These are phyloP conservation scores for Ophiostoma ulmi DNA, from an alignment of 2,329 filamentous ascomycete species.

Conservation along the genomic window DNA sequence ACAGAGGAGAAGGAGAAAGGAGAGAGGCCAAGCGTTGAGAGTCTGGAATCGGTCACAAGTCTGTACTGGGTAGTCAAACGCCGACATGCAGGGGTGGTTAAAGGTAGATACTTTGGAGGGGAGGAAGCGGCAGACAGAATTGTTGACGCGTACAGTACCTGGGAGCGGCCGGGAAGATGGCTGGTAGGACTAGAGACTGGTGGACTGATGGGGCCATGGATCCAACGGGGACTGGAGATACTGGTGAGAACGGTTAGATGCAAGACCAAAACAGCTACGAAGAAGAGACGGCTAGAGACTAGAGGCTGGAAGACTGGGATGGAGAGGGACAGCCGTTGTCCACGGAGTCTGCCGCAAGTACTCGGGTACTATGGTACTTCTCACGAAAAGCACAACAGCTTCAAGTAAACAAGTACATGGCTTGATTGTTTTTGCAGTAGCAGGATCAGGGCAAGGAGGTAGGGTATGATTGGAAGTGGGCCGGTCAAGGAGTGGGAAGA, in stretches of 20 bases:
- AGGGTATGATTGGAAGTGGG: background rate
- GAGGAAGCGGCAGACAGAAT: background rate
- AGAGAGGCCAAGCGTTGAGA: background rate
- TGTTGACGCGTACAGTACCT: background rate
- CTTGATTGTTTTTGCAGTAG: background rate
- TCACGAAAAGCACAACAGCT: no score
- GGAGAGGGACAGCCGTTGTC: background rate
- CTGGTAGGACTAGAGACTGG: background rate
- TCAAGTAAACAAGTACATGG: background rate
- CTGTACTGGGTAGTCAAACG: background rate
- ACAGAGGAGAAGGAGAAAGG: background rate
- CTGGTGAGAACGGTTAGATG: background rate
- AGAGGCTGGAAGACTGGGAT: no score
- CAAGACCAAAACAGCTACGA: no score
- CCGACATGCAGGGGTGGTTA: background rate
- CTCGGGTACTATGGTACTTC: background rate
- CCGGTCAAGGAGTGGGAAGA: no score
- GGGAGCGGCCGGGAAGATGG: background rate
- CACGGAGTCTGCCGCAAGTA: background rate
- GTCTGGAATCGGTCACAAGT: background rate
- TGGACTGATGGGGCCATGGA: background rate
- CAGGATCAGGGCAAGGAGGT: constrained; percentile 2
- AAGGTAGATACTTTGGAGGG: background rate
- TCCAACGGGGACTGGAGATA: background rate
- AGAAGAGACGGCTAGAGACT: no score